Evolutionary conservation across 2,329 filamentous ascomycete genomes (phyloP), one percentile per base, ranked within the genome.

Genomic region (Diaporthe australafricana): DNA sequence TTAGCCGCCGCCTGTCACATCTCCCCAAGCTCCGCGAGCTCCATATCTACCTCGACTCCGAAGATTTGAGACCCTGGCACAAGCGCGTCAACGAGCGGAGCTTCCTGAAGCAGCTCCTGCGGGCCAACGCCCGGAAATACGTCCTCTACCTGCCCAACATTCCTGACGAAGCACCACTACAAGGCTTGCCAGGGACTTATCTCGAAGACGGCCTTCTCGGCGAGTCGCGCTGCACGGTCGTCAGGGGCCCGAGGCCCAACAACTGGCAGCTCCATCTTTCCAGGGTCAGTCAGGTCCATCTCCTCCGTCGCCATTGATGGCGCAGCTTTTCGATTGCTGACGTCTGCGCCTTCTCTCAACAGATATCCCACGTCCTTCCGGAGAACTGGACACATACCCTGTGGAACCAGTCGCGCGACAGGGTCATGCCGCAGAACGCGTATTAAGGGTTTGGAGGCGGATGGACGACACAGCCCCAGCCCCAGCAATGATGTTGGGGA

Each of bases 11-110:
- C 7, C 57, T 80, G 1, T 73, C 60, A 14, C 32, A 66, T 14
- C 60, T 77, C 14, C 70, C 70, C 7, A 50, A 52, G 6, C 75
- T 81, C 30, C 75, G 75, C 17, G 50, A 67, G 20, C 75, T 81
- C 38, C 75, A 73, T 68, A 40, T 80, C 55, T 80, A 78, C 74
- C 72, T 79, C 50, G 77, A 80, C 72, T 75, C 77, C 40, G 68
- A 74, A 53, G 78, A 80, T 72, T 75, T 79, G 53, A 74, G 77
- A 11, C 76, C 76, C 1, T 81, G 79, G 79, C 74, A 77, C 72
- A 74, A 75, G 57, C 74, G 77, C 9, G 77, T 79, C 27, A 75
- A 72, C 72, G 79, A 81, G 76, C 76, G 72, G 35, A 69, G 73
- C 3, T 74, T 81, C 66, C 77, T 81, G 25, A 70, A 60, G 2